Base-by-base conservation (phyloP, 345 rosid genomes). In the Gossypium mustelinum region DNA sequence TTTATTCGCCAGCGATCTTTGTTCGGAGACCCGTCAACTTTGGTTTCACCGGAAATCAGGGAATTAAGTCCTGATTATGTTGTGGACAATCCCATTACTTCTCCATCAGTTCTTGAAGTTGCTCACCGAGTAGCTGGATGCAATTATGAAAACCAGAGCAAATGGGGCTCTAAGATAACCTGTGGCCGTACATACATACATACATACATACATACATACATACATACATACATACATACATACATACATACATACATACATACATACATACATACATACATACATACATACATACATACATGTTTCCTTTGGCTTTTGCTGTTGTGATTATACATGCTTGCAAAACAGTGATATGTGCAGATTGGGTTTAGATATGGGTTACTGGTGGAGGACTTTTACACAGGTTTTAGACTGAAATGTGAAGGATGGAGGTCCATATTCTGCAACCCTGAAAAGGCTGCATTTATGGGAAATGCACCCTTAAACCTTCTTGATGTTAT, bases 101-200 rank as follows among this genome's bases (percentile, higher is more conserved):
- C 85, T 0, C 67, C 50, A 17, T 44, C 78, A n/a, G 39, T 75
- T 56, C 18, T 86, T 75, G 82, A 74, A 11, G 16, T 84, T 82
- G 94, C 91, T 3, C 79, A 83, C n/a, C 64, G 73, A 2, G 92
- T 90, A 3, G 88, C 90, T 2, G 70, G 85, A 11, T 86, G 88
- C 76, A 59, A 71, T 54, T 91, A 78, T 61, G 98, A 93, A 80
- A 59, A 45, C 47, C 79, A 82, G 7, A 81, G 95, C 34, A 14
- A 57, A 1, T 91, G 98, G 98, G 97, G 98, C 41, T 78, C 81
- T 0, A 81, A 85, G 89, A 97, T 87, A 77, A 79, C 59, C n/a
- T 25, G 41, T 34, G 7, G 41, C 41, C 6, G 41, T 34, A 5
- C 41, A 34, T 34, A 34, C 41, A 34, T 34, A 5, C 7, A 34